Evolutionary conservation across 805 yeast species (phyloP).

Genomic region (Cyberlindnera samutprakarnensis): DNA sequence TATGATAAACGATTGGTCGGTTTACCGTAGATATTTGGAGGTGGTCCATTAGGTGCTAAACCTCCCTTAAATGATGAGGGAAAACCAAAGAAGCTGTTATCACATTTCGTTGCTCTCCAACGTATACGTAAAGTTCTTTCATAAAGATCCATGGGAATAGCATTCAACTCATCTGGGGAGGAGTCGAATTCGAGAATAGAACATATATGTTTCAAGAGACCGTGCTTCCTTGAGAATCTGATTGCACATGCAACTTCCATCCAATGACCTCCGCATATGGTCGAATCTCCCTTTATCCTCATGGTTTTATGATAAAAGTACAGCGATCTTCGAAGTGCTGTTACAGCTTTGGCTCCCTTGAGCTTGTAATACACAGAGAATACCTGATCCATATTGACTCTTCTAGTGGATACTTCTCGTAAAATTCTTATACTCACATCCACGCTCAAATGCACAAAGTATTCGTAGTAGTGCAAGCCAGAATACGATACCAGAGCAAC

Average conservation of each 20-base stretch:
- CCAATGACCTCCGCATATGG: slow-evolving; percentile 26
- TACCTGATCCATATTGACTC: slow-evolving; percentile 20
- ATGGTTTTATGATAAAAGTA: slow-evolving; percentile 7
- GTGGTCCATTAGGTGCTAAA: slow-evolving; percentile 8
- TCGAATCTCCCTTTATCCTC: slow-evolving; percentile 13
- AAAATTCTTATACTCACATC: slow-evolving; percentile 19
- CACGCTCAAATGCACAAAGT: slow-evolving; percentile 13
- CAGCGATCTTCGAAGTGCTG: slow-evolving; percentile 11
- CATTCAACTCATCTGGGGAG: slow-evolving; percentile 9
- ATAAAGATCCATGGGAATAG: slow-evolving; percentile 5
- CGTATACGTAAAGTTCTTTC: slow-evolving; percentile 4
- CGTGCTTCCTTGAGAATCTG: slow-evolving; percentile 15
- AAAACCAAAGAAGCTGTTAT: slow-evolving; percentile 12
- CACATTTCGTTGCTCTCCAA: slow-evolving; percentile 12
- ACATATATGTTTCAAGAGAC: slow-evolving; percentile 6
- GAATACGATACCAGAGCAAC: slow-evolving; percentile 19
- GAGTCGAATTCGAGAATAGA: slow-evolving; percentile 13
- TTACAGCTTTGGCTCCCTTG: slow-evolving; percentile 7
- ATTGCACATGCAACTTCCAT: slow-evolving; percentile 10
- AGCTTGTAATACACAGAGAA: slow-evolving; percentile 14
- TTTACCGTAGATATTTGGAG: slow-evolving; percentile 2
- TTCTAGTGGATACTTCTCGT: slow-evolving; percentile 12
- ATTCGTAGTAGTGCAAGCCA: slow-evolving; percentile 21
- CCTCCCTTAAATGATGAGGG: slow-evolving; percentile 17
- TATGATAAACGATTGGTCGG: slow-evolving; percentile 1